Percentiles rank a stretch among this genome's conserved stretches.
These are phyloP conservation scores for Albatrellus sp. DNA, from an alignment of 1,284 basidiomycete species.

Conservation along the genomic window DNA sequence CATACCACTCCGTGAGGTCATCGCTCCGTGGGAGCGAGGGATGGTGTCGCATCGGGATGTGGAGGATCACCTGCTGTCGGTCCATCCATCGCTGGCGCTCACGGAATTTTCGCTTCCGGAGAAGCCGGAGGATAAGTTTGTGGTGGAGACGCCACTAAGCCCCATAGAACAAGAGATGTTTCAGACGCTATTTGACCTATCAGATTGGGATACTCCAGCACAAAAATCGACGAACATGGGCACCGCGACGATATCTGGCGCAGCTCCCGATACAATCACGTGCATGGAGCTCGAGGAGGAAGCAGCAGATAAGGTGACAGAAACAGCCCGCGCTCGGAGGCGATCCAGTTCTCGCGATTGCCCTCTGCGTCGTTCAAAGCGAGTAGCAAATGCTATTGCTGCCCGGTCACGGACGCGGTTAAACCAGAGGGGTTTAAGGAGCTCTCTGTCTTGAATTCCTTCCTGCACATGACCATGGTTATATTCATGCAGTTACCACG, in stretches of 20 bases:
- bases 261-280: neutral
- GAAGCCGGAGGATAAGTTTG: constrained; percentile 12
- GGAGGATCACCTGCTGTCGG: constrained; percentile 18
- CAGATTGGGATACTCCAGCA: constrained; percentile 37
- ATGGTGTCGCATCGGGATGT: constrained; percentile 15
- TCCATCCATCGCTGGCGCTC: constrained; percentile 18
- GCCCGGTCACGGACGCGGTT: constrained; percentile 29
- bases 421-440: constrained; percentile 20
- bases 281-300: constrained; percentile 3
- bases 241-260: constrained; percentile 5
- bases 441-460: constrained; percentile 19
- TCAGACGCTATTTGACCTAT: constrained; percentile 41
- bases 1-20: constrained; percentile 15
- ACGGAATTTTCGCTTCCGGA: constrained; percentile 10
- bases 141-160: constrained; percentile 38
- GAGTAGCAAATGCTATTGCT: constrained; percentile 45
- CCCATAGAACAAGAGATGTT: constrained; percentile 64
- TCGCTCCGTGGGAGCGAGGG: constrained; percentile 16
- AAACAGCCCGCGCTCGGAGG: constrained; percentile 9
- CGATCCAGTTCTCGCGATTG: constrained; percentile 8
- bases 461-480: neutral
- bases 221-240: constrained; percentile 2
- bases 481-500: neutral
- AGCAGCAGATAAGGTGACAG: constrained; percentile 20
- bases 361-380: constrained; percentile 50